Evolutionary conservation across 495 filamentous ascomycete species (phyloP).

Genomic region (Apiosordaria backusii): DNA sequence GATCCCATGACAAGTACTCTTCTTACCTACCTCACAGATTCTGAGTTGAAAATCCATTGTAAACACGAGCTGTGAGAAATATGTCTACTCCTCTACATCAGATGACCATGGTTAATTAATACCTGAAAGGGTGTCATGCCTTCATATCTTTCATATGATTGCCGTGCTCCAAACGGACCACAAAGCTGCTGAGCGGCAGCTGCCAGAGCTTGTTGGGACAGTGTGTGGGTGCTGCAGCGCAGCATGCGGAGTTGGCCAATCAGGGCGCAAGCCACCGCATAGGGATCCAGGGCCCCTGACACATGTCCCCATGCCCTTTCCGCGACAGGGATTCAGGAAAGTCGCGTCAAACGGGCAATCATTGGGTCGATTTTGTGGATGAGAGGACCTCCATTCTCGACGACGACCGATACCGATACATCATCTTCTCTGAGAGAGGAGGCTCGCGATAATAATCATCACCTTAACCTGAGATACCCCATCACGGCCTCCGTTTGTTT

Average conservation of each 20-base stretch:
- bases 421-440: constrained; percentile 8
- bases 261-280: not conserved
- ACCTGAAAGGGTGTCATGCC: no score
- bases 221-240: not conserved
- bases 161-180: not conserved
- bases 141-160: not conserved
- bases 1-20: no score
- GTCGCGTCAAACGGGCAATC: constrained; percentile 16
- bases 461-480: constrained; percentile 1
- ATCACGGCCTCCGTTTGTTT: not conserved
- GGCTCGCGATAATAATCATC: not conserved
- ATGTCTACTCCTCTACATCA: no score
- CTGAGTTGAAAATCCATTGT: no score
- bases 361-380: not conserved
- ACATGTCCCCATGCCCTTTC: constrained; percentile 10
- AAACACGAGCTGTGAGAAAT: no score
- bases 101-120: no score
- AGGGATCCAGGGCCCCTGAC: constrained; percentile 15
- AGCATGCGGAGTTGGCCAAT: constrained; percentile 11
- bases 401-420: not conserved
- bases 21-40: no score
- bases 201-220: not conserved
- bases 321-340: constrained; percentile 19
- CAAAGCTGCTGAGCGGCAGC: not conserved
- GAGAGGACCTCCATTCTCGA: not conserved